Evolutionary conservation across 768 basidiomycete species (phyloP).

Genomic region (Amanita rubescens): DNA sequence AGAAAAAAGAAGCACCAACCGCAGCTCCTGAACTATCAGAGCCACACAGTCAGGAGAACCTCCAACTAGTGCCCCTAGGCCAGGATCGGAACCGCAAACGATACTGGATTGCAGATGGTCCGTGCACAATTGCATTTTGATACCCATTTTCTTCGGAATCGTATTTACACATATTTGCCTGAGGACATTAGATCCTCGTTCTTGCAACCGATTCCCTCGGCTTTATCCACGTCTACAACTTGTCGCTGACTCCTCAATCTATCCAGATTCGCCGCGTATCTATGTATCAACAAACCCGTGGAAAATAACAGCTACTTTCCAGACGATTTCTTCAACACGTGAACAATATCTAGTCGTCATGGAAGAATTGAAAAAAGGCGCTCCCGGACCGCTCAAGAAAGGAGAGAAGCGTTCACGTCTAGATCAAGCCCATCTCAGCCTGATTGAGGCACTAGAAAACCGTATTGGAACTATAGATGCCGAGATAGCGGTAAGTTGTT

Average conservation of each 20-base stretch:
- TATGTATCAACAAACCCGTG: conserved; percentile 86
- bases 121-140: conserved; percentile 43
- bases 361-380: conserved; percentile 47
- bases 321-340: conserved; percentile 60
- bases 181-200: conserved; percentile 35
- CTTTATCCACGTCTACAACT: conserved; percentile 21
- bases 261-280: conserved; percentile 73
- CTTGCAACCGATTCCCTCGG: conserved; percentile 34
- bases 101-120: conserved; percentile 86
- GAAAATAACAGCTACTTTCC: conserved; percentile 78
- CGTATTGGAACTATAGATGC: conserved; percentile 61
- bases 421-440: conserved; percentile 51
- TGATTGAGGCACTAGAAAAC: conserved; percentile 56
- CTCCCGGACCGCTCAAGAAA: conserved; percentile 37
- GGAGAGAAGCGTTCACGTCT: conserved; percentile 46
- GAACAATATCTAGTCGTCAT: conserved; percentile 67
- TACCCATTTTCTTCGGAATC: conserved; percentile 17
- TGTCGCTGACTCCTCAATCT: conserved; percentile 19
- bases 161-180: conserved; percentile 75
- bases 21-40: conserved; percentile 51
- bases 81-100: conserved; percentile 72
- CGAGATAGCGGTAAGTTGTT: conserved; percentile 59
- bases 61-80: conserved; percentile 66
- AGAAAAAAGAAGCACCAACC: conserved; percentile 61
- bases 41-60: conserved; percentile 55